Percentiles rank a stretch among this genome's conserved stretches.
phyloP scores from a whole-genome alignment of 2,329 filamentous ascomycete genomes.

The Calonectria naviculata region DNA sequence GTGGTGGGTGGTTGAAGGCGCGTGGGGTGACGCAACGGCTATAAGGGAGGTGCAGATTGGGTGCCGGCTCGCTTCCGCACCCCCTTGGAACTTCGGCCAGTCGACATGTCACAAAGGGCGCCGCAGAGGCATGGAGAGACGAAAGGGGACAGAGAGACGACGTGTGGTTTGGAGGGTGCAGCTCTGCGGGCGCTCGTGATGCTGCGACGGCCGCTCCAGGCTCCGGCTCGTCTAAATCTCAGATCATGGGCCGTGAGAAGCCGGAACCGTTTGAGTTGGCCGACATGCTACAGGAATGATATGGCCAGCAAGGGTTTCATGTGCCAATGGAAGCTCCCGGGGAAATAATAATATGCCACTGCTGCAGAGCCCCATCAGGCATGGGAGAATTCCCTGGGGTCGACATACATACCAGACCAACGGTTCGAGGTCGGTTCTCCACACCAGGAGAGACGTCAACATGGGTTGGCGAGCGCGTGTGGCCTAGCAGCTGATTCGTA shows the following conservation, averaged over 20 bases:
- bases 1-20: constrained; percentile 4
- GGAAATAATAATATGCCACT: neutral
- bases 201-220: constrained; percentile 22
- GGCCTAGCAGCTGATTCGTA: neutral
- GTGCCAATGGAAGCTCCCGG: neutral
- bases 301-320: neutral
- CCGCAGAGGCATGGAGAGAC: constrained; percentile 6
- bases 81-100: constrained; percentile 1
- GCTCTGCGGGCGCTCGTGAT: constrained; percentile 23
- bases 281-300: constrained; percentile 1
- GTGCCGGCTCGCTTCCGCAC: constrained; percentile 24
- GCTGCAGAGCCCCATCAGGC: constrained; percentile 8
- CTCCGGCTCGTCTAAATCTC: neutral
- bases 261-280: neutral
- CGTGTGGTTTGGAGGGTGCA: constrained; percentile 21
- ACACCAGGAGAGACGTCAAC: neutral
- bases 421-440: constrained; percentile 14
- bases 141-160: constrained; percentile 12
- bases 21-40: constrained; percentile 17
- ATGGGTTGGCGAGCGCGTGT: neutral
- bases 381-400: neutral
- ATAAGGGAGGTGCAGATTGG: neutral
- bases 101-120: neutral
- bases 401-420: constrained; percentile 18
- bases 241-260: neutral